Percentiles rank a stretch among this genome's conserved stretches.
Conservation (phyloP, 176 grass and related monocot species). For the Bromus sterilis region DNA sequence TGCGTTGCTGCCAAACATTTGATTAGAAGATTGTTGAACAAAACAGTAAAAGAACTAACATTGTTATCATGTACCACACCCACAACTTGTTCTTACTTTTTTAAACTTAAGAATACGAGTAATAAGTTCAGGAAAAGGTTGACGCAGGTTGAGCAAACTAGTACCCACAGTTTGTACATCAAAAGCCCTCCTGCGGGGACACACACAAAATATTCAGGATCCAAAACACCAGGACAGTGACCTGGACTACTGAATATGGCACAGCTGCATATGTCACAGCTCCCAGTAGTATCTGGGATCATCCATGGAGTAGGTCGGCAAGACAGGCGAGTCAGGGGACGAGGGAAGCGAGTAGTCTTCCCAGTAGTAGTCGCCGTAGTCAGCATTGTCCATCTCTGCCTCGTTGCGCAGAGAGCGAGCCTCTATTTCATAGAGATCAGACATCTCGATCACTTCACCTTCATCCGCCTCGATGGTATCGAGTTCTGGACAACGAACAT, state of each 20-base stretch:
- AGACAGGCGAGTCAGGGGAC: neutral
- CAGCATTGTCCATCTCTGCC: neutral
- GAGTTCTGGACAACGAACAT: neutral
- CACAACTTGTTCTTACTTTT: too few species aligned
- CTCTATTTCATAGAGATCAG: neutral
- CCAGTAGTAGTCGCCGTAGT: conserved; percentile 2
- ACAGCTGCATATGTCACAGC: neutral
- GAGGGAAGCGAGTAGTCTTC: neutral
- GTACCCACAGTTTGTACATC: neutral
- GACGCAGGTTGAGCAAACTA: neutral
- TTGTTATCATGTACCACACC: too few species aligned
- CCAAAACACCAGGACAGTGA: neutral
- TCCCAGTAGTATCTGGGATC: neutral
- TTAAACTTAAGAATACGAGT: neutral
- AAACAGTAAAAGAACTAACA: too few species aligned
- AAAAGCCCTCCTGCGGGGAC: neutral
- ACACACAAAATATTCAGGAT: neutral
- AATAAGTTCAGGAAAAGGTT: neutral
- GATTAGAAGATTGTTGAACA: too few species aligned
- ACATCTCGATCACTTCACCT: neutral
- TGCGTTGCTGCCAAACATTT: too few species aligned
- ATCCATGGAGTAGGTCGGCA: neutral
- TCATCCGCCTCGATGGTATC: neutral
- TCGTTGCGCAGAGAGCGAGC: neutral
- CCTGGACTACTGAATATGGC: neutral